A percentile compares a stretch with the other conserved stretches of the same genome.
These are phyloP conservation scores for Leccinum longicurvipes DNA, from an alignment of 768 basidiomycete species.

Conservation along the genomic window DNA sequence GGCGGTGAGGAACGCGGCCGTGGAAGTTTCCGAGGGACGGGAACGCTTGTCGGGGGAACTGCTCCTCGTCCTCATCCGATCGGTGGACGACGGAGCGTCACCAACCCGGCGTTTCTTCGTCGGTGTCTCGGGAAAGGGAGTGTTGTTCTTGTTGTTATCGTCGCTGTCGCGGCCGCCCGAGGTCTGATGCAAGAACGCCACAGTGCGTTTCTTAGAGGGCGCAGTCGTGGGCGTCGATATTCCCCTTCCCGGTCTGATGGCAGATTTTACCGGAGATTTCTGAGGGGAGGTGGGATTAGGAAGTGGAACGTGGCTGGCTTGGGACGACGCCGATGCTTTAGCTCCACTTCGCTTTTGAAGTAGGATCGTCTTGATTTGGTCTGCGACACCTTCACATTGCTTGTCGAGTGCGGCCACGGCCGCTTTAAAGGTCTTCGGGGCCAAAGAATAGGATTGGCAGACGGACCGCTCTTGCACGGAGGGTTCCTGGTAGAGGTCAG, in stretches of 20 bases:
- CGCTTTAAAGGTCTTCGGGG: constrained; percentile 17
- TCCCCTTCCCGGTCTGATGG: constrained; percentile 11
- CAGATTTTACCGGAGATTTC: constrained; percentile 19
- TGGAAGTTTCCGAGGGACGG: background rate
- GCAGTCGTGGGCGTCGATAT: constrained; percentile 2
- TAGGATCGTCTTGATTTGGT: constrained; percentile 16
- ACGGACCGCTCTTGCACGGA: constrained; percentile 21
- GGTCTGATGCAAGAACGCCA: constrained; percentile 11
- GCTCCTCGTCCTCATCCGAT: constrained; percentile 11
- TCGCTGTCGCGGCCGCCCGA: constrained; percentile 17
- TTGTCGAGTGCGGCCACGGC: constrained; percentile 18
- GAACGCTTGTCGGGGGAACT: constrained; percentile 10
- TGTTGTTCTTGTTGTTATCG: constrained; percentile 16
- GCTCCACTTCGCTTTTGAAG: constrained; percentile 1
- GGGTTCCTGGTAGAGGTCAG: background rate
- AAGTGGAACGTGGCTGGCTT: background rate
- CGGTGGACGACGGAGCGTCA: background rate
- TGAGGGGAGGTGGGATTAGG: constrained; percentile 4
- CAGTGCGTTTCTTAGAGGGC: constrained; percentile 33
- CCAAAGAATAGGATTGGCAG: constrained; percentile 16
- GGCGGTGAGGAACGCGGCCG: constrained; percentile 19
- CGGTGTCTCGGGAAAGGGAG: constrained; percentile 39
- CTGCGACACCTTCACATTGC: constrained; percentile 22
- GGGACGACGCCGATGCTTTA: background rate
- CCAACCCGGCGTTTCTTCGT: constrained; percentile 39